Evolutionary conservation across 306 rosid species (phyloP).

Genomic region (Casuarina equisetifolia): DNA sequence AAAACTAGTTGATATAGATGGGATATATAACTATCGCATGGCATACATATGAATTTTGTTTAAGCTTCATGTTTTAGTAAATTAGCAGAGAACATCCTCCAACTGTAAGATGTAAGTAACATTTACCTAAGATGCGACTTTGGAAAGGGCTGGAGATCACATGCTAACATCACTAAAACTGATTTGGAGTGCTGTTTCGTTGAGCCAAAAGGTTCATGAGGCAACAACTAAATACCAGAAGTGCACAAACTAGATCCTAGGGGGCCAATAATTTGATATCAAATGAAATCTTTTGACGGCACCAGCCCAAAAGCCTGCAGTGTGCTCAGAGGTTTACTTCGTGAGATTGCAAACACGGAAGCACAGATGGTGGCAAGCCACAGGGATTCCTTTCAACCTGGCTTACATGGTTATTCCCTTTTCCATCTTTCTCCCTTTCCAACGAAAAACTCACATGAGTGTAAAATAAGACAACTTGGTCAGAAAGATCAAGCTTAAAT

Average conservation of each 20-base stretch:
- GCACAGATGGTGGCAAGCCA: neutral
- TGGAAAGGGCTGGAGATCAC: too few species aligned
- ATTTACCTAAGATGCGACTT: too few species aligned
- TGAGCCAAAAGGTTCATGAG: neutral
- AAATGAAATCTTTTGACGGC: neutral
- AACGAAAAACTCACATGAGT: neutral
- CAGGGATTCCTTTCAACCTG: neutral
- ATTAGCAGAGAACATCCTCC: too few species aligned
- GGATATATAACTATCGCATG: too few species aligned
- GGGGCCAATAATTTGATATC: neutral
- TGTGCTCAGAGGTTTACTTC: neutral
- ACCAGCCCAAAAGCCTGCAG: neutral
- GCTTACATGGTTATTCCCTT: neutral
- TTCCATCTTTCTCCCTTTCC: neutral
- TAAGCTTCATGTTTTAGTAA: too few species aligned
- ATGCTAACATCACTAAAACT: too few species aligned
- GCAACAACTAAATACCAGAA: neutral
- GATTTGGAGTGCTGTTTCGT: neutral
- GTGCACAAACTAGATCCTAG: neutral
- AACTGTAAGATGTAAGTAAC: too few species aligned
- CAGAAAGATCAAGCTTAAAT: neutral
- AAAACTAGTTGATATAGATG: too few species aligned
- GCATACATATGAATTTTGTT: too few species aligned
- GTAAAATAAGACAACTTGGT: neutral
- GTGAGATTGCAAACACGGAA: neutral